These are phyloP conservation scores for Didymella lethalis DNA, from an alignment of 2,329 filamentous ascomycete species.

Conservation along the genomic window DNA sequence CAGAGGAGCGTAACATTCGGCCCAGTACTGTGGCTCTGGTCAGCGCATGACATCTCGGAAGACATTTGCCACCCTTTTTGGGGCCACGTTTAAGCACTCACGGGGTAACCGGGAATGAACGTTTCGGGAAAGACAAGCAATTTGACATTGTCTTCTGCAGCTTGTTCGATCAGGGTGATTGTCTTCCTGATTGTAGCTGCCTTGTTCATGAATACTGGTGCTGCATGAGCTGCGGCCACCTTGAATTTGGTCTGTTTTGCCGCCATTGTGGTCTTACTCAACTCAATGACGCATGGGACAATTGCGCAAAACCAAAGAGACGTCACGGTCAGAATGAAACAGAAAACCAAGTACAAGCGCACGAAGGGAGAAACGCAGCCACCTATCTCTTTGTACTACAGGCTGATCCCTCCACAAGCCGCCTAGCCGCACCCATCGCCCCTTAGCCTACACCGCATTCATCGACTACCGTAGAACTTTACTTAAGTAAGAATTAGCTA, in stretches of 20 bases:
- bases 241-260: conserved; percentile 42
- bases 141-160: conserved; percentile 40
- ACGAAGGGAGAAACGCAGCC: conserved; percentile 8
- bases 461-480: background rate
- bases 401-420: conserved; percentile 10
- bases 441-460: conserved; percentile 4
- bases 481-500: too few species aligned
- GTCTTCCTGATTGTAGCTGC: conserved; percentile 46
- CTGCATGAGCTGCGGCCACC: conserved; percentile 49
- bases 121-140: conserved; percentile 50
- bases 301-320: conserved; percentile 6
- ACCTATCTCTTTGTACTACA: conserved; percentile 8
- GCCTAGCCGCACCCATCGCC: conserved; percentile 4
- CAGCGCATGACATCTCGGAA: conserved; percentile 12
- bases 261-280: conserved; percentile 22
- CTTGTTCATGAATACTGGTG: conserved; percentile 52
- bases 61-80: conserved; percentile 4
- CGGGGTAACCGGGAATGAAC: conserved; percentile 50
- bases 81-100: conserved; percentile 22
- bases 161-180: conserved; percentile 45
- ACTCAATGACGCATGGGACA: background rate
- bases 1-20: conserved; percentile 49
- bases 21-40: conserved; percentile 42
- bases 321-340: conserved; percentile 6
- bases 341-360: conserved; percentile 2